Evolutionary conservation across 1,139 yeast species (phyloP).

Genomic region (Waltiozyma sp.): DNA sequence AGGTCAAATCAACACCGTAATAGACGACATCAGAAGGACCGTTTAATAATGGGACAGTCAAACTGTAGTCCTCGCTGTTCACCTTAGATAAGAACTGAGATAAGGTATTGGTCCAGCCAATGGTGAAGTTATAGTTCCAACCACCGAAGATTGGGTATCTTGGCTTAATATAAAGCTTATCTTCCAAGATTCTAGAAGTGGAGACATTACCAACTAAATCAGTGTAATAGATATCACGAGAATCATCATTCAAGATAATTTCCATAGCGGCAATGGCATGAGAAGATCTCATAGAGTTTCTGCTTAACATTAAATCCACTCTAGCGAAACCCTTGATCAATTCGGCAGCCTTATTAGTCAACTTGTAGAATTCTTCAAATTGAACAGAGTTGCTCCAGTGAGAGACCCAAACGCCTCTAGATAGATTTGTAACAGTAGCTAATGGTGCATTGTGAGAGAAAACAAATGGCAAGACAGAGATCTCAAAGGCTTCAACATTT

Average conservation of each 20-base stretch:
- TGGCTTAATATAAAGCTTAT: conserved; percentile 59
- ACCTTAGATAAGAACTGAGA: conserved; percentile 37
- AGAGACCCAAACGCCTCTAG: conserved; percentile 77
- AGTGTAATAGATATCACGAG: conserved; percentile 61
- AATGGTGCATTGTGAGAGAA: conserved; percentile 64
- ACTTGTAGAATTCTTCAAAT: conserved; percentile 76
- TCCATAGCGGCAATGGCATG: conserved; percentile 34
- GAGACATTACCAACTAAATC: conserved; percentile 95
- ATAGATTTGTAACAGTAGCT: conserved; percentile 44
- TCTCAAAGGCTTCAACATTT: conserved; percentile 35
- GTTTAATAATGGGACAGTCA: conserved; percentile 62
- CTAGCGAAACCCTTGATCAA: conserved; percentile 65
- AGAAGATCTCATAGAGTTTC: conserved; percentile 28
- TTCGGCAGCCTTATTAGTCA: conserved; percentile 66
- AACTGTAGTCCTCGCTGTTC: conserved; percentile 42
- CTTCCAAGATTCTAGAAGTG: conserved; percentile 44
- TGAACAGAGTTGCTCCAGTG: conserved; percentile 59
- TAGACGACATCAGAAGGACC: conserved; percentile 64
- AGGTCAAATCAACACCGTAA: conserved; percentile 45
- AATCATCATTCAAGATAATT: conserved; percentile 36
- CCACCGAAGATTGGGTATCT: conserved; percentile 92
- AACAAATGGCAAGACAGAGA: conserved; percentile 40
- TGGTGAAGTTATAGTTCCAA: conserved; percentile 91
- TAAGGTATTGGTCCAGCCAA: conserved; percentile 76
- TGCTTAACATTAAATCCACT: conserved; percentile 57